Base-by-base conservation (phyloP, 495 filamentous ascomycete species). In the Penicillium silybi region DNA sequence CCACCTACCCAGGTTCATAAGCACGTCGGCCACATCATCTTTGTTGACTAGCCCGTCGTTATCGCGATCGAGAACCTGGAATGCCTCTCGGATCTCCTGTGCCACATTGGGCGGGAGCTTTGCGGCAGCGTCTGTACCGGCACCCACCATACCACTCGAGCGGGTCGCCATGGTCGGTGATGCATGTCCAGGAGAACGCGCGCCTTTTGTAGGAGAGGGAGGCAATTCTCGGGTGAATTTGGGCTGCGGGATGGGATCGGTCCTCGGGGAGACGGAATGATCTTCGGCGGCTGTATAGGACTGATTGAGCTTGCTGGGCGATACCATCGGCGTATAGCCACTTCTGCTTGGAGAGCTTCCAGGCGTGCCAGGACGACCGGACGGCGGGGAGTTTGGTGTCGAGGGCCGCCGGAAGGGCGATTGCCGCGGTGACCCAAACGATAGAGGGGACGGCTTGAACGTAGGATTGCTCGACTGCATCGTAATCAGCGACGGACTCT, bases 61-160 rank as follows among this genome's bases (percentile, higher is more conserved):
- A 69, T 89, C 82, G 52, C 88, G 76, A 60, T 96, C 91, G 23
- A 97, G 76, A 43, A 95, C 87, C 66, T 89, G 85, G 67, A 95
- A 97, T 0, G 85, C 87, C 62, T 95, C 89, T 48, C 90, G 80
- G 68, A 97, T 80, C 50, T 87, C 83, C 45, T 85, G 74, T 6
- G 89, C 78, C 62, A 88, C 87, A 18, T 85, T 72, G 9, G 85
- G 77, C 16, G 85, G 80, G 40, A 90, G 56, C 47, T 83, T 83
- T 1, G 80, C 77, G 16, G 89, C 66, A 0, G 83, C 79, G 61
- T 82, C 87, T 25, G 70, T 72, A 20, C 50, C 38, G 17, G 45
- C 48, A 32, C 20, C 39, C 18, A 59, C 43, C 10, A 56, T 42
- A 11, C 61, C 62, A 45, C 56, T 58, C 7, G 59, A 59, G 26